A percentile compares a stretch with the other conserved stretches of the same genome.
phyloP scores from a whole-genome alignment of 371 early-diverging fungal genomes.

The Chytridium lagenaria region DNA sequence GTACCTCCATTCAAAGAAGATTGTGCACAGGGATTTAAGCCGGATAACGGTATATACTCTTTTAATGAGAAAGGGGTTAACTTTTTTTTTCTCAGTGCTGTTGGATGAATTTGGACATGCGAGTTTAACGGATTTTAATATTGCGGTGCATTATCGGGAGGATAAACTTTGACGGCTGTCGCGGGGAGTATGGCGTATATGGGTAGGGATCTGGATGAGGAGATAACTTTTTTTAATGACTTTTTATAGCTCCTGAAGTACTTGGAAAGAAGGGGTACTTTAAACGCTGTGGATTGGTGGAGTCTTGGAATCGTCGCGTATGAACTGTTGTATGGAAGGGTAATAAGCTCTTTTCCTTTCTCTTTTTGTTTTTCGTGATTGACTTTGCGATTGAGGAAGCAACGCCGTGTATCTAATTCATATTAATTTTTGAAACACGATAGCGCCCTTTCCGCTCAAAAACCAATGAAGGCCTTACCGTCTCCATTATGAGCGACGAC shows the following conservation, averaged over 20 bases:
- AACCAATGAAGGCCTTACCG: slow-evolving; percentile 66
- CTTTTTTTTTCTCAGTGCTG: slow-evolving; percentile 48
- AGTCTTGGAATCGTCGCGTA: slow-evolving; percentile 85
- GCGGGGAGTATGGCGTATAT: slow-evolving; percentile 69
- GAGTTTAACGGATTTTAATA: slow-evolving; percentile 63
- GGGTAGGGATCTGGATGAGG: slow-evolving; percentile 46
- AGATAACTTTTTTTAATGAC: neutral
- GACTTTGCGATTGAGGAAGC: too few species aligned
- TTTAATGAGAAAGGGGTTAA: neutral
- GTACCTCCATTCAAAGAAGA: slow-evolving; percentile 77
- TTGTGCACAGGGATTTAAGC: slow-evolving; percentile 74
- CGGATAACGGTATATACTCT: slow-evolving; percentile 50
- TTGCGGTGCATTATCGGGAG: slow-evolving; percentile 53
- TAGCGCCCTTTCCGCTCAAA: slow-evolving; percentile 87
- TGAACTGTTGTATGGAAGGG: slow-evolving; percentile 77
- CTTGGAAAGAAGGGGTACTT: slow-evolving; percentile 56
- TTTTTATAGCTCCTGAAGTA: slow-evolving; percentile 57
- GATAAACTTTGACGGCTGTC: slow-evolving; percentile 52
- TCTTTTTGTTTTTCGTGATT: neutral
- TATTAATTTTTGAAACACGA: neutral
- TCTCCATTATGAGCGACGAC: slow-evolving; percentile 25
- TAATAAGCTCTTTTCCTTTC: slow-evolving; percentile 20
- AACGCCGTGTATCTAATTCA: neutral
- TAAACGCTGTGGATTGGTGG: slow-evolving; percentile 83
- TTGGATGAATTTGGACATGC: slow-evolving; percentile 57